phyloP scores from a whole-genome alignment of 345 rosid genomes.

The Gossypium herbaceum region DNA sequence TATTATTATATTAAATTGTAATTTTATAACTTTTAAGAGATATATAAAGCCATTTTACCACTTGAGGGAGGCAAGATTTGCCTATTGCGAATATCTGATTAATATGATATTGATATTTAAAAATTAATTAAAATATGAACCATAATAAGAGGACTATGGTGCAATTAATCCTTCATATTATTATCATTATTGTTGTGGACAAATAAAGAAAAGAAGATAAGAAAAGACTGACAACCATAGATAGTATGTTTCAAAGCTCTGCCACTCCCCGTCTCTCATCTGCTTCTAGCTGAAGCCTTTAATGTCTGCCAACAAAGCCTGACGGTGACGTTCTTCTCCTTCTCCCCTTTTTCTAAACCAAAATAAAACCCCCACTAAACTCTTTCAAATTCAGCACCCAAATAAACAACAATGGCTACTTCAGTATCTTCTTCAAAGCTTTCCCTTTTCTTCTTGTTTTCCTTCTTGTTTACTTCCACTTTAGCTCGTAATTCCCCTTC shows the following conservation, averaged over 20 bases:
- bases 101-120: too few relatives aligned
- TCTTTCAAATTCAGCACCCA: conserved; percentile 1
- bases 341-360: not conserved
- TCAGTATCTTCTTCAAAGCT: not conserved
- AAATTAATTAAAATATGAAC: too few relatives aligned
- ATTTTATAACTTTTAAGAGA: too few relatives aligned
- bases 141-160: too few relatives aligned
- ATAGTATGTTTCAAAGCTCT: not conserved
- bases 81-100: too few relatives aligned
- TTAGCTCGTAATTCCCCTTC: conserved; percentile 34
- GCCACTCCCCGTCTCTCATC: not conserved
- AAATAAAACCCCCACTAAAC: not conserved
- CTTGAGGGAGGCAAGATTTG: too few relatives aligned
- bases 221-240: not conserved
- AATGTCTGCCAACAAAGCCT: not conserved
- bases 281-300: not conserved
- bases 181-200: too few relatives aligned
- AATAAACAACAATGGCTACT: not conserved
- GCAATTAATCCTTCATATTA: too few relatives aligned
- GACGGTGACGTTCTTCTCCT: not conserved
- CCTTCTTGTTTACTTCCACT: conserved; percentile 12
- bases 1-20: too few relatives aligned
- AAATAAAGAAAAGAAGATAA: not conserved
- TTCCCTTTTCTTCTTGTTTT: conserved; percentile 18
- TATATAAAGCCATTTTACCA: too few relatives aligned